These are phyloP conservation scores for Thielaviopsis populi DNA, from an alignment of 2,329 filamentous ascomycete genomes.

Conservation along the genomic window DNA sequence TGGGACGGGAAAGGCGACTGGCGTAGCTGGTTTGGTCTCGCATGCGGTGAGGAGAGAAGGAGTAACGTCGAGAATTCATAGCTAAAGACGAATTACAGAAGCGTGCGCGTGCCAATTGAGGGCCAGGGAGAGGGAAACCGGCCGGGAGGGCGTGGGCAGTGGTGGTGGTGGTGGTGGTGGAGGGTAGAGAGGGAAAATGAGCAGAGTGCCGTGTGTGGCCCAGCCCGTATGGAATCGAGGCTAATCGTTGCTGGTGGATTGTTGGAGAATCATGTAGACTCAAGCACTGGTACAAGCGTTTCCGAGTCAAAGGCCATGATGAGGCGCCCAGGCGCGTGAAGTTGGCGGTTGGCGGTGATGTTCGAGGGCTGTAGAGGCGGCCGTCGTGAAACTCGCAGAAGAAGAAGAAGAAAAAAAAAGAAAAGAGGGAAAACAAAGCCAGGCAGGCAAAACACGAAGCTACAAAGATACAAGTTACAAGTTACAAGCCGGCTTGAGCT, in stretches of 20 bases:
- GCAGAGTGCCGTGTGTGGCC: background rate
- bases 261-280: background rate
- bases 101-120: background rate
- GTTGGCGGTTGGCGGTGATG: background rate
- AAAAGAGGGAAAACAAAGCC: background rate
- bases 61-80: conserved; percentile 15
- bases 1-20: conserved; percentile 1
- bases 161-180: no score
- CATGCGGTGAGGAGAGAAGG: conserved; percentile 13
- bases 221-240: background rate
- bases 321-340: background rate
- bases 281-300: background rate
- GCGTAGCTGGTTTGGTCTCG: conserved; percentile 16
- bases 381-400: background rate
- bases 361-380: background rate
- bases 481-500: background rate
- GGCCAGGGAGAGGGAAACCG: background rate
- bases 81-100: background rate
- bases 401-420: background rate
- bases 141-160: background rate
- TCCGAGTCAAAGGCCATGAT: background rate
- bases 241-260: background rate
- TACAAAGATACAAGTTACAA: background rate
- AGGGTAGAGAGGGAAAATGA: background rate
- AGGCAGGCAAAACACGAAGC: background rate